phyloP scores from a whole-genome alignment of 108 stramenopile species.

The Cyclostephanos invisitatus region DNA sequence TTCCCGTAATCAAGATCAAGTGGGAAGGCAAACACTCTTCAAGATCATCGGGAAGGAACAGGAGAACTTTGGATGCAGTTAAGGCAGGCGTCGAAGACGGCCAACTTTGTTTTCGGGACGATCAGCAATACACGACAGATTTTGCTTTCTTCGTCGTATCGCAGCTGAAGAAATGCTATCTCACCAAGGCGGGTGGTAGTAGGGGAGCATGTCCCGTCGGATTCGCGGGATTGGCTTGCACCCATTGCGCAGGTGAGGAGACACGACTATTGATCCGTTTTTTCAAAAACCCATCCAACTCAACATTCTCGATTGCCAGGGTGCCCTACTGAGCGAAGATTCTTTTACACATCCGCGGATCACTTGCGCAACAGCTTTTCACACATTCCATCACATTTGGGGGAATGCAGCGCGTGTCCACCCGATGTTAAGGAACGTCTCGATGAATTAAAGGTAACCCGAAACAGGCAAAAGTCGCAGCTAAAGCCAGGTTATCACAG shows the following conservation, averaged over 20 bases:
- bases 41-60: conserved; percentile 8
- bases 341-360: conserved; percentile 56
- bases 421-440: conserved; percentile 41
- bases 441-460: conserved; percentile 36
- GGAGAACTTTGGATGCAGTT: conserved; percentile 2
- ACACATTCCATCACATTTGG: conserved; percentile 51
- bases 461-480: conserved; percentile 52
- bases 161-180: conserved; percentile 49
- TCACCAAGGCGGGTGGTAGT: conserved; percentile 53
- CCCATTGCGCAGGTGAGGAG: conserved; percentile 34
- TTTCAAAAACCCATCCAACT: background rate
- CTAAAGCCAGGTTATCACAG: conserved; percentile 56
- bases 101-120: conserved; percentile 39
- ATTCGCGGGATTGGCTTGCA: conserved; percentile 53
- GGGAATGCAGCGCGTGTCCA: conserved; percentile 36
- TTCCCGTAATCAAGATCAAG: conserved; percentile 39
- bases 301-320: background rate
- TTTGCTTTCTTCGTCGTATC: conserved; percentile 46
- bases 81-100: conserved; percentile 43
- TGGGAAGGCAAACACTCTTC: conserved; percentile 30
- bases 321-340: conserved; percentile 32
- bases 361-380: conserved; percentile 56
- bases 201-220: conserved; percentile 51
- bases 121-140: conserved; percentile 50
- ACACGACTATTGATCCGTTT: background rate